Base-by-base conservation (phyloP, 2,329 filamentous ascomycete species). In the Macroventuria anomochaeta region DNA sequence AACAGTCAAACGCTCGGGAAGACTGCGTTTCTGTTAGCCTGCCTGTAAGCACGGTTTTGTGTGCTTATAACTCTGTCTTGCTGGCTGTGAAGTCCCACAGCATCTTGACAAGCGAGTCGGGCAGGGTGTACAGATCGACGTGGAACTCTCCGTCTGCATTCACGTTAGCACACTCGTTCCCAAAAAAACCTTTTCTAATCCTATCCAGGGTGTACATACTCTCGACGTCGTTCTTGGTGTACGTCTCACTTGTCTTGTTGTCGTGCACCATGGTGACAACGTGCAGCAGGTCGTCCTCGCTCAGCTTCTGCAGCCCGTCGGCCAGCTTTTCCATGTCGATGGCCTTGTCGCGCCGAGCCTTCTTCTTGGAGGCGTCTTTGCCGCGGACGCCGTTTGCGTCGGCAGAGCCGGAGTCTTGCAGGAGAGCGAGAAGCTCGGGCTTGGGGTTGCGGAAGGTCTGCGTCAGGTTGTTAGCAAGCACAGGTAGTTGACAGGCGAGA, bases 181-280 rank as follows among this genome's bases (percentile, higher is more conserved):
- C n/a, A n/a, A n/a, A n/a, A n/a, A n/a, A n/a, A n/a, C n/a, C n/a
- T n/a, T n/a, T n/a, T n/a, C n/a, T n/a, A n/a, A n/a, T n/a, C n/a
- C n/a, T n/a, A n/a, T n/a, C n/a, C n/a, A n/a, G n/a, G n/a, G n/a
- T n/a, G 8, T 25, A 83, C 88, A 79, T 79, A 96, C 91, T 89
- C 70, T 99, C 95, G 53, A 97, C 85, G 76, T 99, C 96, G 68
- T 97, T 97, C 80, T 96, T 93, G 42, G 93, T 96, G 78, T 96
- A 97, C 1, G 93, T 97, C 61, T 96, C 92, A 5, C 91, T 85
- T 1, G 86, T 88, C 82, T 97, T 97, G 79, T 97, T 91, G 78
- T 99, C 95, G 75, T 97, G 95, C 58, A 99, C 93, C 85, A 99
- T 88, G 79, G 97, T 93, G 57, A 99, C 96, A 20, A 97, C 91